Conservation (phyloP, 495 filamentous ascomycete genomes). For the Cudoniella acicularis region DNA sequence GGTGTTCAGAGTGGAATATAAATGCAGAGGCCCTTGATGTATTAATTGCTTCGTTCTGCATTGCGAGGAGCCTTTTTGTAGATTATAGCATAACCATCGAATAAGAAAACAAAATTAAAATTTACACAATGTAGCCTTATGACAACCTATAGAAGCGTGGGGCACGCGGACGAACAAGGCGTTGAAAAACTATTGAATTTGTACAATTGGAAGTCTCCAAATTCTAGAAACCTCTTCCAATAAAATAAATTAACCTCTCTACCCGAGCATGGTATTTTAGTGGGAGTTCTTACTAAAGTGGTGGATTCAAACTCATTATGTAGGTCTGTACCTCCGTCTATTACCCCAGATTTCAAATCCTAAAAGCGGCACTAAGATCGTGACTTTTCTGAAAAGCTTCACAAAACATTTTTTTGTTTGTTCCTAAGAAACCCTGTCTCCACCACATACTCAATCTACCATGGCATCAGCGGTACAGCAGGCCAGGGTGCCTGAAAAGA, state of each 20-base stretch:
- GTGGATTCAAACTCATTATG: no score
- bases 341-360: not conserved
- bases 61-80: conserved; percentile 7
- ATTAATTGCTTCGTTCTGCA: conserved; percentile 9
- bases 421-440: not conserved
- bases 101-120: not conserved
- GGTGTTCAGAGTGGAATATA: not conserved
- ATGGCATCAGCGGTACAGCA: conserved; percentile 15
- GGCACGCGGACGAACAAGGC: no score
- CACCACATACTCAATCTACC: not conserved
- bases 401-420: not conserved
- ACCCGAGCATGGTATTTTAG: no score
- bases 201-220: not conserved
- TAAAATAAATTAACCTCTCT: no score
- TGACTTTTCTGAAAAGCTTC: not conserved
- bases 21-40: not conserved
- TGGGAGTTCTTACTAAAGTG: no score
- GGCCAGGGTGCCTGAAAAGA: conserved; percentile 14
- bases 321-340: no score
- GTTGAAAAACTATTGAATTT: no score
- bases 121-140: no score
- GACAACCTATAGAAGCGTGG: no score
- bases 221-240: no score
- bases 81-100: not conserved
- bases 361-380: conserved; percentile 9